Conservation (phyloP, 1,284 basidiomycete species). For the Chiua sp. region DNA sequence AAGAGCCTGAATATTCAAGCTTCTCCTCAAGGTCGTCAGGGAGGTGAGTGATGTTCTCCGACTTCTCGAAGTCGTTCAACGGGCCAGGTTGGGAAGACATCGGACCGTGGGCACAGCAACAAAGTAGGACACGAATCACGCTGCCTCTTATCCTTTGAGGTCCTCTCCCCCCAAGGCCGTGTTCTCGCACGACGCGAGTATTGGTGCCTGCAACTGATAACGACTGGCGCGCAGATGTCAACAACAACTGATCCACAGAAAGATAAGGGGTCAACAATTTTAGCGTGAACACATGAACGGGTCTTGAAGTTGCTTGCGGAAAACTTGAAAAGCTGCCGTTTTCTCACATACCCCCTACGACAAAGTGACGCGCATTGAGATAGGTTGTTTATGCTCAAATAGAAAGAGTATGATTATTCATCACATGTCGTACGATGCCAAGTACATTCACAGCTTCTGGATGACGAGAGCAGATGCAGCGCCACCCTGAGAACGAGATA, state of each 20-base stretch:
- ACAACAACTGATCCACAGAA: conserved; percentile 2
- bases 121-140: not conserved
- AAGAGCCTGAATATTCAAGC: conserved; percentile 13
- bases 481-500: conserved; percentile 67
- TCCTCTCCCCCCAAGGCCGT: not conserved
- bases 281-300: conserved; percentile 9
- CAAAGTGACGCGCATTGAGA: conserved; percentile 4
- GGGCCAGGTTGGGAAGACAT: conserved; percentile 25
- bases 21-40: conserved; percentile 18
- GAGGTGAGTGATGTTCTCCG: conserved; percentile 14
- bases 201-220: conserved; percentile 16
- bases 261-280: conserved; percentile 26
- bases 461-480: conserved; percentile 92
- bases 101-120: conserved; percentile 2
- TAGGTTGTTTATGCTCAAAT: conserved; percentile 7
- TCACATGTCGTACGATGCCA: conserved; percentile 24
- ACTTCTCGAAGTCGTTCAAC: conserved; percentile 13
- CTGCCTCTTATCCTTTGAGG: conserved; percentile 18
- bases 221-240: conserved; percentile 1
- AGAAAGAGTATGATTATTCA: conserved; percentile 20
- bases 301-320: conserved; percentile 1
- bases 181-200: conserved; percentile 10
- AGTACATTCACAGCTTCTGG: conserved; percentile 74
- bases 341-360: conserved; percentile 19
- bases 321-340: not conserved